Evolutionary conservation across 192 early-diverging fungal species (phyloP).

Genomic region (Mortierella hygrophila): DNA sequence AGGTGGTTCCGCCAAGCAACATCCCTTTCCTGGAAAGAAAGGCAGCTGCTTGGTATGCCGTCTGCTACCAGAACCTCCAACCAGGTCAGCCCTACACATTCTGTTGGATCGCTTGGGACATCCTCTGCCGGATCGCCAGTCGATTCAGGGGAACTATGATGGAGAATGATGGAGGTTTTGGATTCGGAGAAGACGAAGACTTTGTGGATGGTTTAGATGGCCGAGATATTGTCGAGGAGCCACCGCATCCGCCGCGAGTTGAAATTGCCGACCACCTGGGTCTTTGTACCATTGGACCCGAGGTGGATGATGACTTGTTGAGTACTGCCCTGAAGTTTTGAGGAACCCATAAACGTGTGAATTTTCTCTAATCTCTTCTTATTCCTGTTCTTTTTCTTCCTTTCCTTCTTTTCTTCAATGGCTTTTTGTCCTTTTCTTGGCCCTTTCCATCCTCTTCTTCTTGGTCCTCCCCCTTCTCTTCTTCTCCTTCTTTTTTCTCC

Average conservation of each 20-base stretch:
- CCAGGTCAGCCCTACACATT: conserved; percentile 37
- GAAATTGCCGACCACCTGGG: neutral
- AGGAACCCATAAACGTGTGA: neutral
- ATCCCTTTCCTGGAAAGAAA: conserved; percentile 55
- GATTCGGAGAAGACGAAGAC: neutral
- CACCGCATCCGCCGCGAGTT: neutral
- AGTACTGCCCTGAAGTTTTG: neutral
- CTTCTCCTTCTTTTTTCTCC: no score
- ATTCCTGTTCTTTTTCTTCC: neutral
- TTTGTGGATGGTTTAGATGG: neutral
- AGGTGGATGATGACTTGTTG: neutral
- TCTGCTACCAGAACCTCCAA: conserved; percentile 66
- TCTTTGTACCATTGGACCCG: neutral
- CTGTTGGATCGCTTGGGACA: conserved; percentile 47
- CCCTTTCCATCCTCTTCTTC: neutral
- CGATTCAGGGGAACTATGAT: neutral
- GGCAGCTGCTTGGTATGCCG: conserved; percentile 80
- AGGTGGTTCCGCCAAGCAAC: conserved; percentile 21
- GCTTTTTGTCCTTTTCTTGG: neutral
- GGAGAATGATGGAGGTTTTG: neutral
- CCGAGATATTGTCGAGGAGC: neutral
- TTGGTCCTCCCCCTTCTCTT: no score
- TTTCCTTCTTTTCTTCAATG: neutral
- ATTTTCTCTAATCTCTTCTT: neutral
- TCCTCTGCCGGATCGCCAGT: conserved; percentile 30